Evolutionary conservation across 1,284 basidiomycete species (phyloP), one percentile per base, ranked within the genome.

Genomic region (Microbotryomycetes sp.): DNA sequence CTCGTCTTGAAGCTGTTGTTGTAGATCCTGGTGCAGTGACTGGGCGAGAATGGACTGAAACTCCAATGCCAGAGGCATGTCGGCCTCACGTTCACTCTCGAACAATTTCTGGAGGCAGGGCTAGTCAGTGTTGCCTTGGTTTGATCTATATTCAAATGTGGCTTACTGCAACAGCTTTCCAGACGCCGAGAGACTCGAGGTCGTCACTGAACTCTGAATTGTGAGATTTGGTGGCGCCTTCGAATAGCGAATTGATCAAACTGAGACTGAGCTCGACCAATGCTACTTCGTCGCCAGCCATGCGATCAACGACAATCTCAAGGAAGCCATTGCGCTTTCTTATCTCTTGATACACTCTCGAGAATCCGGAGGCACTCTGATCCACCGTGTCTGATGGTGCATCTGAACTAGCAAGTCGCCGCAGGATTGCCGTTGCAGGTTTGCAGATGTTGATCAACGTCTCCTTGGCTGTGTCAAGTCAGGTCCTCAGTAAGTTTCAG

Each of bases 391-490:
- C 42, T 14, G 15, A 6, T 9, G 36, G 42, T 7, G 52, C 28
- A 36, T n/a, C 14, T 48, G 30, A 19, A 30, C 23, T 87, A 26
- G 92, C 88, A 22, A 93, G 82, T 69, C 86, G 86, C 77, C 90
- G 89, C 63, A 94, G 80, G 62, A 94, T 92, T 49, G 88, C 86
- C n/a, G 92, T 96, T 1, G 93, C 92, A 14, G 93, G 93, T n/a
- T 93, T 85, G 70, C 90, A 89, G 66, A 97, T 88, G 69, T 98
- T 98, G 79, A 93, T 85, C n/a, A 48, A 87, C 84, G 55, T 82
- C 80, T 19, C 86, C 79, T 0, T 87, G 84, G 3, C 88, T 67
- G 47, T n/a, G 48, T 12, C 28, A 15, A 49, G 1, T 4, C 1
- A 26, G 0, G 2, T 3, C 19, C 6, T 14, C 19, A 9, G 23